Evolutionary conservation across 2,329 filamentous ascomycete genomes (phyloP), one percentile per base, ranked within the genome.

Genomic region (Aciculosporium take): DNA sequence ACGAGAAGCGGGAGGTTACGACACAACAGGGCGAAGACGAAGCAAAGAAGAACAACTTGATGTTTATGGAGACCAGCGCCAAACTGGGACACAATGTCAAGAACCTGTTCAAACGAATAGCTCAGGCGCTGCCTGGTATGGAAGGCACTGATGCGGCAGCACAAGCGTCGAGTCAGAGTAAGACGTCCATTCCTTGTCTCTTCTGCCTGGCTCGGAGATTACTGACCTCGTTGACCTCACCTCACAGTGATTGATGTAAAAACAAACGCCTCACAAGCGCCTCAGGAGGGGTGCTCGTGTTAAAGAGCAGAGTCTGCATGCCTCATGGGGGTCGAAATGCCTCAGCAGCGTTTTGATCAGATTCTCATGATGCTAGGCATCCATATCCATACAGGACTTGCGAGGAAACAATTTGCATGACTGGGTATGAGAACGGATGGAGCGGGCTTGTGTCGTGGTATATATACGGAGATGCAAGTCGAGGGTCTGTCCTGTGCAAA

Each of bases 21-120:
- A 93, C 87, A 28, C 81, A 84, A 57, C 88, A 96, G 64, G 91
- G 91, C 45, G 91, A 98, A 63, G 91, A 96, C 54, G 91, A 98
- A 67, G 89, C 89, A 33, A 94, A 94, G 75, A 89, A 89, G 71
- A 89, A 94, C 64, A 91, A 91, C 51, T 69, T 95, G 51, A 95
- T 98, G 84, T 98, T 98, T 58, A 91, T 98, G 54, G 91, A 98
- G 72, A 98, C 91, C 41, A 95, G 87, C 62, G 91, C 91, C 41
- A 98, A 98, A 72, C 73, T 94, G 10, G 88, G 93, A 31, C 87
- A 96, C 65, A 98, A 98, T 59, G 93, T 98, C 53, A 98, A 98
- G 73, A 84, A 82, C 51, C 70, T 98, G 44, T 98, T 98, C 69
- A 85, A 88, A 72, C 82, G 87, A 69, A 98, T 98, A 76, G 91